Base-by-base conservation (phyloP, 495 filamentous ascomycete genomes). In the Talaromyces borbonicus region DNA sequence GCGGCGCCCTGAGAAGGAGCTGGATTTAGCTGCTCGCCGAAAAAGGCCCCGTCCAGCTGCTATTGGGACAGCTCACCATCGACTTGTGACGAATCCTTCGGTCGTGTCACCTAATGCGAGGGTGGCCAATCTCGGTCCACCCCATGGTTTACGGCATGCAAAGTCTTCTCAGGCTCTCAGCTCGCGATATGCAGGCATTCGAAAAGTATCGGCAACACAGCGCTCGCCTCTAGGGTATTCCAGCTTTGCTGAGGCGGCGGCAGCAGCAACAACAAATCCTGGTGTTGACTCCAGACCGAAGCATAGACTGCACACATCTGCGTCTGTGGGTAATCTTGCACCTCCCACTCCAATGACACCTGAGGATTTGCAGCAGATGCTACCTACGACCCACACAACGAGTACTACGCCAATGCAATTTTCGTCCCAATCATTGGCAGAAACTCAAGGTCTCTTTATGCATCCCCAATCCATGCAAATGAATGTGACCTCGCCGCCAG, bases 41-140 rank as follows among this genome's bases (percentile, higher is more conserved):
- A 77, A 75, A 49, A 65, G 74, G 14, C 73, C 69, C 3, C 58
- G 73, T 41, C 75, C 74, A 37, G 71, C 74, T 48, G 69, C 73
- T 23, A 70, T 78, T 47, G 70, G 67, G 23, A 69, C 68, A 29
- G 22, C 38, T 26, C 38, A 41, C 16, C 38, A 41, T 55, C 60
- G 47, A 20, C 63, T 63, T 31, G 63, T 68, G 40, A 56, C 58
- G 12, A 63, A 60, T 5, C 62, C 71, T 1, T 53, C 63, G 15
- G 63, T 69, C 16, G 63, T 70, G 56, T 75, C 70, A 14, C 57
- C 62, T 12, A 60, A 54, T 18, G 50, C 63, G 8, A 55, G 66
- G 25, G 49, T 65, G 23, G 54, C 64, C 1, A 59, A 53, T 50
- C 65, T 62, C 39, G 61, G 67, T 38, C 39, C 41, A 2, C 52